These are phyloP conservation scores for Paramecium biaurelia DNA, from an alignment of 73 alveolate species.

Conservation along the genomic window DNA sequence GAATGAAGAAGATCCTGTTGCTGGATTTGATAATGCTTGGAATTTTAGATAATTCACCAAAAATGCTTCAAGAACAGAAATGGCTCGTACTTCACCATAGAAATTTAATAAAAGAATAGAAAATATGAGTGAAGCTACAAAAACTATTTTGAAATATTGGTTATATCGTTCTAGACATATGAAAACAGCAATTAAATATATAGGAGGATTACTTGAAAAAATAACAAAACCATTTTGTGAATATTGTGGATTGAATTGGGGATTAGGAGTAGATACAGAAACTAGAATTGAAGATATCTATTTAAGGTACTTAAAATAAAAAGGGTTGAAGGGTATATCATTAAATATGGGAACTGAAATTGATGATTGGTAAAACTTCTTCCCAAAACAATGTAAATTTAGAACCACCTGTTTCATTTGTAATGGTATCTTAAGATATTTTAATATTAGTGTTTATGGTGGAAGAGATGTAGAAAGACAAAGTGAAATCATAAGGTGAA, in stretches of 20 bases:
- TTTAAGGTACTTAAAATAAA: neutral
- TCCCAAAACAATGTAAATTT: conserved; percentile 18
- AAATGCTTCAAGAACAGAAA: neutral
- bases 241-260: conserved; percentile 63
- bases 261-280: conserved; percentile 51
- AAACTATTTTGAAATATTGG: conserved; percentile 54
- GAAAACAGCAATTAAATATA: conserved; percentile 31
- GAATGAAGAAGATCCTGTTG: conserved; percentile 50
- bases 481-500: neutral
- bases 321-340: neutral
- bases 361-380: conserved; percentile 62
- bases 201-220: conserved; percentile 54
- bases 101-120: neutral
- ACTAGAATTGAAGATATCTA: conserved; percentile 54
- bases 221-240: conserved; percentile 48
- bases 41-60: neutral
- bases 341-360: conserved; percentile 22
- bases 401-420: conserved; percentile 62
- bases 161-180: conserved; percentile 48
- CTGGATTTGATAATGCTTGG: conserved; percentile 57
- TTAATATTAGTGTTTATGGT: neutral
- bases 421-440: neutral
- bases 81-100: neutral
- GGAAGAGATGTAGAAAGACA: neutral
- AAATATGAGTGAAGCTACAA: conserved; percentile 11